Evolutionary conservation across 2,329 filamentous ascomycete species (phyloP).

Genomic region (Cladosporium sp.): DNA sequence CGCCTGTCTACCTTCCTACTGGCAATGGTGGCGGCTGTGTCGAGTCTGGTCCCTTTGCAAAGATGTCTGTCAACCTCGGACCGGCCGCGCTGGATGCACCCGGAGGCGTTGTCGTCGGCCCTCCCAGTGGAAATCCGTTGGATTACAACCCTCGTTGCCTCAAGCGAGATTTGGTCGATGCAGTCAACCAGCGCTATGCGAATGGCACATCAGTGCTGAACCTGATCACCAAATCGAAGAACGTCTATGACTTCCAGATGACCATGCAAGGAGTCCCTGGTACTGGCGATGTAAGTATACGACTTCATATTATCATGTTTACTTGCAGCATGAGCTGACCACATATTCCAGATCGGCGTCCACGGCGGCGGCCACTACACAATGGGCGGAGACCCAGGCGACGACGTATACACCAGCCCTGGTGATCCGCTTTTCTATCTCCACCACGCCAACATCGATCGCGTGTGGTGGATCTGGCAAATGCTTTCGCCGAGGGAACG

Average conservation of each 20-base stretch:
- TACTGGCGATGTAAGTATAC: slow-evolving; percentile 13
- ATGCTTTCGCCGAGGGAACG: slow-evolving; percentile 28
- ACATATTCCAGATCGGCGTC: slow-evolving; percentile 22
- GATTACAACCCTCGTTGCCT: slow-evolving; percentile 34
- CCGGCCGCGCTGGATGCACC: slow-evolving; percentile 36
- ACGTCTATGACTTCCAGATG: slow-evolving; percentile 23
- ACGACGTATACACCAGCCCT: slow-evolving; percentile 39
- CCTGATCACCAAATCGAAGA: slow-evolving; percentile 18
- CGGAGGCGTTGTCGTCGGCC: slow-evolving; percentile 23
- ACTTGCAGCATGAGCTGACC: slow-evolving; percentile 19
- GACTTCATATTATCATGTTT: neutral
- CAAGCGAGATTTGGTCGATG: slow-evolving; percentile 32
- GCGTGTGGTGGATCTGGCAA: slow-evolving; percentile 39
- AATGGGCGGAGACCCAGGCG: slow-evolving; percentile 39
- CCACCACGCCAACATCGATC: slow-evolving; percentile 45
- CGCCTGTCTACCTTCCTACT: slow-evolving; percentile 36
- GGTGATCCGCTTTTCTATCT: slow-evolving; percentile 44
- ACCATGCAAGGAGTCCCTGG: slow-evolving; percentile 24
- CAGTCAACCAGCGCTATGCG: slow-evolving; percentile 1
- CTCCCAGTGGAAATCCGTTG: slow-evolving; percentile 28
- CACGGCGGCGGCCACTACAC: slow-evolving; percentile 42
- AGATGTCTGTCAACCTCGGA: slow-evolving; percentile 44
- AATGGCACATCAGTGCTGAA: slow-evolving; percentile 11
- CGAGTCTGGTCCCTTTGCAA: slow-evolving; percentile 46
- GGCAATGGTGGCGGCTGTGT: slow-evolving; percentile 54